Evolutionary conservation across 2,329 filamentous ascomycete species (phyloP).

Genomic region (Volutella citrinella): DNA sequence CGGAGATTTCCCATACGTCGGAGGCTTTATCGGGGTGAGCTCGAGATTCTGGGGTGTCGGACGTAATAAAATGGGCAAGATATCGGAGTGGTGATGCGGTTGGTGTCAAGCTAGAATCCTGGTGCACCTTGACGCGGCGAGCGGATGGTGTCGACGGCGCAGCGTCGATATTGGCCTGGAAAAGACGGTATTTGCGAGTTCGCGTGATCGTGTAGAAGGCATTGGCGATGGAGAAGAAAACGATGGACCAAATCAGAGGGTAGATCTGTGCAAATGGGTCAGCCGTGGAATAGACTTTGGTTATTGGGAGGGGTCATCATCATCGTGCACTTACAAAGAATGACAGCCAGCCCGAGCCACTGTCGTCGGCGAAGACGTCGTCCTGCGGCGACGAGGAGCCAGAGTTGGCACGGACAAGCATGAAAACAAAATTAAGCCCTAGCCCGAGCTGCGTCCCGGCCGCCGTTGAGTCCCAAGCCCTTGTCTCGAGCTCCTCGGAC

Average conservation of each 20-base stretch:
- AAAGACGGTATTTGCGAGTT: constrained; percentile 84
- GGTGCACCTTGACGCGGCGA: constrained; percentile 74
- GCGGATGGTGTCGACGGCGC: constrained; percentile 79
- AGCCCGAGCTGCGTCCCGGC: constrained; percentile 76
- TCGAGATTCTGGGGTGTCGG: constrained; percentile 73
- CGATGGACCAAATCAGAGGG: constrained; percentile 68
- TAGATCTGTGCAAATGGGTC: too few species aligned
- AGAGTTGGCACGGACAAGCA: constrained; percentile 79
- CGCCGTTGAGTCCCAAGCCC: constrained; percentile 82
- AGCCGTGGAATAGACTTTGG: too few species aligned
- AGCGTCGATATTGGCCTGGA: constrained; percentile 79
- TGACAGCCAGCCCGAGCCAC: constrained; percentile 62
- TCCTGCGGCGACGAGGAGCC: constrained; percentile 55
- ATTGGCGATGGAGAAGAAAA: constrained; percentile 67
- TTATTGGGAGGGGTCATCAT: too few species aligned
- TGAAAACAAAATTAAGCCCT: constrained; percentile 72
- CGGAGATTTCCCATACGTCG: constrained; percentile 90
- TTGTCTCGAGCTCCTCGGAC: constrained; percentile 87
- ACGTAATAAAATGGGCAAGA: constrained; percentile 64
- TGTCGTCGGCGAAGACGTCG: constrained; percentile 80
- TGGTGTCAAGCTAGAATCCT: constrained; percentile 65
- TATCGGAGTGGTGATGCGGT: constrained; percentile 76
- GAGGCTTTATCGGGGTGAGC: constrained; percentile 77
- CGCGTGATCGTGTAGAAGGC: constrained; percentile 78
- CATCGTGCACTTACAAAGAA: constrained; percentile 50